A percentile compares a stretch with the other conserved stretches of the same genome.
phyloP scores from a whole-genome alignment of 139 green algal genomes.

The Mesotaenium endlicherianum region DNA sequence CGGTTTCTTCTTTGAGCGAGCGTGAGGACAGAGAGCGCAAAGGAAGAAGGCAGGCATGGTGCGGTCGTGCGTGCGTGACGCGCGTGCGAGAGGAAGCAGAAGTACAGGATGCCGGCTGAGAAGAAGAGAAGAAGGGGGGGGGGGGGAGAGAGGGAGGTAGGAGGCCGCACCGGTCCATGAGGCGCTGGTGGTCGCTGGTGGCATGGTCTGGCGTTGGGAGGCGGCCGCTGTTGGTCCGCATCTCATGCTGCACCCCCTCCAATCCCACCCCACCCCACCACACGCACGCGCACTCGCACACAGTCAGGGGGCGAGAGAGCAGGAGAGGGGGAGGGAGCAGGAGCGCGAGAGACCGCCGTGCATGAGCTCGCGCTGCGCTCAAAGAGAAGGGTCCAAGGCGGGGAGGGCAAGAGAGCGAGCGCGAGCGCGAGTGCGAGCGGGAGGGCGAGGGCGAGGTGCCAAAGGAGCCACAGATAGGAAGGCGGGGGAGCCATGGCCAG shows the following conservation, averaged over 20 bases:
- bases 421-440: background rate
- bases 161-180: conserved; percentile 9
- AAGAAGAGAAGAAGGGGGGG: background rate
- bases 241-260: background rate
- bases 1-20: no score
- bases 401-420: background rate
- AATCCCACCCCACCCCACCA: background rate
- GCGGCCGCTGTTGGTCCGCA: conserved; percentile 6
- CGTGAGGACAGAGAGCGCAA: no score
- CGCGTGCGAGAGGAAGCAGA: no score
- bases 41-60: no score
- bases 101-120: background rate
- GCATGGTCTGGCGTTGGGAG: background rate
- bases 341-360: no score
- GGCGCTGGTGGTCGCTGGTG: background rate
- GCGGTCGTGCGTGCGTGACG: no score
- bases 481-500: background rate
- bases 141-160: background rate
- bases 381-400: background rate
- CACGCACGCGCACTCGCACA: background rate
- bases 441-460: background rate
- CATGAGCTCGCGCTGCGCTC: no score
- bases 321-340: background rate
- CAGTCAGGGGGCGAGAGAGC: background rate
- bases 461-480: background rate